Evolutionary conservation across 805 yeast species (phyloP).

Genomic region (Kazachstania psychrophila): DNA sequence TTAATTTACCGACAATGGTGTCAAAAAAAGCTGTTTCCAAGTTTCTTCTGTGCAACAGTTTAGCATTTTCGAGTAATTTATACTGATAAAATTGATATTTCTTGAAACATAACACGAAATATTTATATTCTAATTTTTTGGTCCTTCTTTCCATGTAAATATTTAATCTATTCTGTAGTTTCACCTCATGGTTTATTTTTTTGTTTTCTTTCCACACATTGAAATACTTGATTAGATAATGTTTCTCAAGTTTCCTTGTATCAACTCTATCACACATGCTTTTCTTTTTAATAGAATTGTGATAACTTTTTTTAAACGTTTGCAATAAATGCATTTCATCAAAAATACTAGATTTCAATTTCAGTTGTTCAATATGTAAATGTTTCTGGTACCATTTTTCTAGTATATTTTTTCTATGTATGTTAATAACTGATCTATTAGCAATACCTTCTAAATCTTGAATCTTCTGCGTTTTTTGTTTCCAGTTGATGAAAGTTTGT

Average conservation of each 20-base stretch:
- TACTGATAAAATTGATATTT: not conserved
- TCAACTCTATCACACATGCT: not conserved
- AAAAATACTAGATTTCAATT: not conserved
- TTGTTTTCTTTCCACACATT: not conserved
- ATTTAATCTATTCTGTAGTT: not conserved
- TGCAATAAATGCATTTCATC: not conserved
- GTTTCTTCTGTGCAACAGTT: not conserved
- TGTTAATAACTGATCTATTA: not conserved
- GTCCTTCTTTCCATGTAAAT: not conserved
- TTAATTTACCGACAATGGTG: not conserved
- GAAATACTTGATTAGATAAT: not conserved
- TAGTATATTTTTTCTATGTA: too few relatives aligned
- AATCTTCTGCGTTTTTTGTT: not conserved
- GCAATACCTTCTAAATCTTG: not conserved
- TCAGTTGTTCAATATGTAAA: not conserved
- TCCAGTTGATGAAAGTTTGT: not conserved
- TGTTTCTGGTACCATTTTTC: not conserved
- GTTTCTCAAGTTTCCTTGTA: not conserved
- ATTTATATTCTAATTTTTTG: not conserved
- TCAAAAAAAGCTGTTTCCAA: not conserved
- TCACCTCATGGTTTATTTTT: not conserved
- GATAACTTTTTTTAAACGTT: not conserved
- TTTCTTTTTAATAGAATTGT: not conserved
- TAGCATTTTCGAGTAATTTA: not conserved
- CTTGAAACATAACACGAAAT: not conserved